Evolutionary conservation across 345 rosid genomes (phyloP).

Genomic region (Arabidopsis arenosa): DNA sequence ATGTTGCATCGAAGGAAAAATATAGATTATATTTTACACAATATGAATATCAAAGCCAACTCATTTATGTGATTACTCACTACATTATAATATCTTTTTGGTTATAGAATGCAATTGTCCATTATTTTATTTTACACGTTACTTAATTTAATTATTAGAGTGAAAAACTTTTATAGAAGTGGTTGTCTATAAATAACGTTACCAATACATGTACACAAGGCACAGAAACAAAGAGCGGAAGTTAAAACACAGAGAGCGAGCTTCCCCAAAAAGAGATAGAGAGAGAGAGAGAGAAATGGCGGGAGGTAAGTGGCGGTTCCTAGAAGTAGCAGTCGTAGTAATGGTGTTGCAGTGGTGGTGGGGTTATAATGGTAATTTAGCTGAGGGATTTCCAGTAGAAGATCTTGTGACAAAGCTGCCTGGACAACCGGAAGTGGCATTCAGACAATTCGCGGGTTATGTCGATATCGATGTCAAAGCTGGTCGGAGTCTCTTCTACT

Average conservation of each 20-base stretch:
- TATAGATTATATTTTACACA: too few species aligned
- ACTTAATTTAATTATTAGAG: neutral
- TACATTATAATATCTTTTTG: too few species aligned
- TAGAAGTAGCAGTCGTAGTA: constrained; percentile 42
- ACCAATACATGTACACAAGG: constrained; percentile 25
- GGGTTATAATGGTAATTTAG: constrained; percentile 39
- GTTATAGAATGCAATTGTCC: too few species aligned
- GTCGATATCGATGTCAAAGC: constrained; percentile 72
- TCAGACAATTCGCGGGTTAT: constrained; percentile 84
- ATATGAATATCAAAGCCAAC: too few species aligned
- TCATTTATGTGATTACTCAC: too few species aligned
- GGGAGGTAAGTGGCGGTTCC: constrained; percentile 47
- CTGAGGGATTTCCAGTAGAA: constrained; percentile 64
- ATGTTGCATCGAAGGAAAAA: too few species aligned
- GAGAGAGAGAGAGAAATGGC: constrained; percentile 17
- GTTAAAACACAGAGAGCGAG: constrained; percentile 10
- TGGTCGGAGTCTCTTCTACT: constrained; percentile 90
- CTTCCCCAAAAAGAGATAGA: neutral
- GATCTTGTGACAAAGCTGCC: constrained; percentile 81
- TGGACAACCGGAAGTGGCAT: constrained; percentile 78
- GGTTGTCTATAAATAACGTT: constrained; percentile 24
- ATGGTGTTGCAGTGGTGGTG: constrained; percentile 32
- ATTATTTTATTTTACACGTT: neutral
- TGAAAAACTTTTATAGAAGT: neutral
- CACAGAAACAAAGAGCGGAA: constrained; percentile 30